Base-by-base conservation (phyloP, 768 basidiomycete genomes). In the Pleurotus sapidus region DNA sequence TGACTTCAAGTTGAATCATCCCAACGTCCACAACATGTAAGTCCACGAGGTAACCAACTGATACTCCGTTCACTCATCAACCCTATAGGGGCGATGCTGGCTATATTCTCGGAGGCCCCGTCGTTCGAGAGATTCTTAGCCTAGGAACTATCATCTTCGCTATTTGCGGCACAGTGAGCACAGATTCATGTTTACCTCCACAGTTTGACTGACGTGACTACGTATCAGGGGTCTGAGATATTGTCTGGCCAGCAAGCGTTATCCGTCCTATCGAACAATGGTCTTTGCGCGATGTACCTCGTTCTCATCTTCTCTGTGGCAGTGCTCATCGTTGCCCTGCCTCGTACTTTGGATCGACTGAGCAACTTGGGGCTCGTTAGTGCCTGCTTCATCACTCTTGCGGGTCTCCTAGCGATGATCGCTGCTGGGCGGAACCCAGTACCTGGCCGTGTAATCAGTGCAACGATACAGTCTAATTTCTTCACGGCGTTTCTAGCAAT, bases 1-100 rank as follows among this genome's bases (percentile, higher is more conserved):
- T 54, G 78, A 83, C 67, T 83, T 83, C 72, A 83, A 83, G 64
- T 62, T 83, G 27, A 81, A 80, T 57, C 82, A 83, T 62, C 80
- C 78, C 0, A 68, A 74, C 24, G 81, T 82, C 5, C 82, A 83
- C 59, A 82, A 72, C 56, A 82, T 83, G 80, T 81, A 59, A 25
- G 67, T 48, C 40, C 20, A 17, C 40, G 9, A 8, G 30, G 30
- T 30, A 30, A 34, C 30, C 30, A 34, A 34, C 30, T 34, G 3
- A 34, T 34, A 34, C 2, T 9, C 30, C 30, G 3, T 11, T 34
- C 30, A 7, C 30, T 34, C 30, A 34, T 34, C 30, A 34, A 11
- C 30, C 1, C 30, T 34, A 6, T 53, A 70, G 66, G 81, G 81
- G 81, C 24, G 81, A 83, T 59, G 80, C 81, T 11, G 81, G 81